phyloP scores from a whole-genome alignment of 208 protist genomes.

The Acanthamoeba royreba region DNA sequence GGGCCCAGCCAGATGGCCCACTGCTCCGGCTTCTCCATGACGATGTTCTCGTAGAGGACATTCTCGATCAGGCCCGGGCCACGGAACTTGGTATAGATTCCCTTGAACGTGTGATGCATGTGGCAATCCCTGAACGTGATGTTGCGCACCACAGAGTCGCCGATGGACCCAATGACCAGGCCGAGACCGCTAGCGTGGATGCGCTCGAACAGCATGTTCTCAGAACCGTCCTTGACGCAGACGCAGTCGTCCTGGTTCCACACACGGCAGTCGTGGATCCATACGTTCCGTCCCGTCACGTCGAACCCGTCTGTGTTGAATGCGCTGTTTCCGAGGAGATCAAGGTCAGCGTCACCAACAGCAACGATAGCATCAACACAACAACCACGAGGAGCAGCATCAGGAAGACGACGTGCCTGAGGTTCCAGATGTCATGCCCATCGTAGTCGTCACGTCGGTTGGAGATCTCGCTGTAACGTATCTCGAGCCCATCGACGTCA shows the following conservation, averaged over 20 bases:
- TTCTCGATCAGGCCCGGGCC: slow-evolving; percentile 52
- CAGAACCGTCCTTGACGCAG: slow-evolving; percentile 64
- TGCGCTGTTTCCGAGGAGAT: slow-evolving; percentile 43
- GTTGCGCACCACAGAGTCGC: slow-evolving; percentile 64
- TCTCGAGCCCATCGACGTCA: slow-evolving; percentile 63
- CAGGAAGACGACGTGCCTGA: background rate
- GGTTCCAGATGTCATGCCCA: slow-evolving; percentile 58
- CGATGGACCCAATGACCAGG: slow-evolving; percentile 74
- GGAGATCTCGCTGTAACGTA: slow-evolving; percentile 63
- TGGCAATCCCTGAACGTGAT: slow-evolving; percentile 75
- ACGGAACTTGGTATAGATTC: slow-evolving; percentile 73
- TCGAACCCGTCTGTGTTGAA: slow-evolving; percentile 81
- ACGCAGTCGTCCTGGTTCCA: slow-evolving; percentile 80
- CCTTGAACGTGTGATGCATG: slow-evolving; percentile 74
- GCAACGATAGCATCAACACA: background rate
- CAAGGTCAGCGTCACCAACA: background rate
- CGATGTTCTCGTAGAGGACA: slow-evolving; percentile 73
- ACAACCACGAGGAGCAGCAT: background rate
- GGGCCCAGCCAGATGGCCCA: slow-evolving; percentile 76
- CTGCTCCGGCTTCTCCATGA: slow-evolving; percentile 63
- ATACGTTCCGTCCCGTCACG: slow-evolving; percentile 69
- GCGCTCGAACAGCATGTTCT: slow-evolving; percentile 77
- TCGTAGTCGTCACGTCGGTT: slow-evolving; percentile 59
- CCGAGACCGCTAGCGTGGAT: slow-evolving; percentile 71
- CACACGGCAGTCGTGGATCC: slow-evolving; percentile 74